Evolutionary conservation across 2,329 filamentous ascomycete species (phyloP), one percentile per base, ranked within the genome.

Genomic region (Neonectria faginata): DNA sequence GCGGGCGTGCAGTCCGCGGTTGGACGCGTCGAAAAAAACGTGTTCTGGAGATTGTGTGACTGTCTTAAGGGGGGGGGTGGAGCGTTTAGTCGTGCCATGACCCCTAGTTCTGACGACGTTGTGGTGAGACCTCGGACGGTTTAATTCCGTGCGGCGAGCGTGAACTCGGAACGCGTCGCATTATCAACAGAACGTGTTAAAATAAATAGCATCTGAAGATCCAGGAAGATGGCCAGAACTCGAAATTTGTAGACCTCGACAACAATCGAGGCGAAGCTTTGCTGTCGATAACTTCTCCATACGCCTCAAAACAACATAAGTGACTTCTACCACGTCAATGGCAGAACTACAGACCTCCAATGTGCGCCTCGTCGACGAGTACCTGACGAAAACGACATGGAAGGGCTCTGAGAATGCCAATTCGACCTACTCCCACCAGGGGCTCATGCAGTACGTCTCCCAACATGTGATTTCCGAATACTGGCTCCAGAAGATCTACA

Each of bases 351-450:
- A n/a, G 16, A 18, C 11, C 1, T 64, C 55, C n/a, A 66, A 59
- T 36, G 60, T 66, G 7, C 14, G 50, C 7, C 60, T 73, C 2
- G 70, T 73, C 20, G 67, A 73, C 5, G 69, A 69, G 12, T 73
- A 73, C 39, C 67, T 73, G 2, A 60, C 65, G 3, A 66, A 72
- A 18, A 62, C 67, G 25, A 67, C 70, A 20, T 73, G 70, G 70
- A 72, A 70, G 29, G 64, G 66, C 1, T 59, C 70, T 0, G 70
- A 73, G 14, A 73, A 73, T 29, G 70, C 70, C 25, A 73, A 73
- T 36, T 73, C 70, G 6, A 73, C 70, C 8, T 73, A 73, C 51
- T 73, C 70, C 0, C 69, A 73, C 44, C 70, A 73, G 39, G 69
- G 70, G 0, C 62, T 73, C 9, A 73, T 73, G 69, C 70, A 73